Percentiles rank a stretch among this genome's conserved stretches.
phyloP scores from a whole-genome alignment of 805 yeast species.

The Teunomyces panamensis region DNA sequence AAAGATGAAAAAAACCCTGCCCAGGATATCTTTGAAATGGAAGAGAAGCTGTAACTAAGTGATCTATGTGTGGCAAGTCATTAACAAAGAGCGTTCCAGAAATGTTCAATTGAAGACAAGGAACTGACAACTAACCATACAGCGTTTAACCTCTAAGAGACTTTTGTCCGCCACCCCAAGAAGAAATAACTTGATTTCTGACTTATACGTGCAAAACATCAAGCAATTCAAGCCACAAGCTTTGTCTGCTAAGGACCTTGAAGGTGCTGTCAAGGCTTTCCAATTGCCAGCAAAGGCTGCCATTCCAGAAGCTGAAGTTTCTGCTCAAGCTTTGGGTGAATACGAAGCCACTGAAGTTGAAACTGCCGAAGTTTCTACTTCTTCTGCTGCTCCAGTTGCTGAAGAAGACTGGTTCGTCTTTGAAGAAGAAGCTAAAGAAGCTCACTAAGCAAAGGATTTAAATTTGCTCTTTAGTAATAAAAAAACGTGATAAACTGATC shows the following conservation, averaged over 20 bases:
- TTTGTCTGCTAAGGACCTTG: slow-evolving; percentile 69
- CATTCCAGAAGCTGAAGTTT: slow-evolving; percentile 67
- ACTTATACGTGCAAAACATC: slow-evolving; percentile 82
- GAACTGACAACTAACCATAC: slow-evolving; percentile 9
- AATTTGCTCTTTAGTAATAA: slow-evolving; percentile 1
- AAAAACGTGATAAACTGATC: background rate
- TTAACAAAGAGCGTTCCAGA: background rate
- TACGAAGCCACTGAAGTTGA: slow-evolving; percentile 76
- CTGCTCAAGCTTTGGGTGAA: slow-evolving; percentile 62
- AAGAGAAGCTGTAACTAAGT: too few relatives aligned
- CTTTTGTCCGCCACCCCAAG: slow-evolving; percentile 41
- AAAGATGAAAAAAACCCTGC: background rate
- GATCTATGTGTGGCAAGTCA: too few relatives aligned
- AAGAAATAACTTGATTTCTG: slow-evolving; percentile 66
- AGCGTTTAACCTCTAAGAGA: slow-evolving; percentile 40
- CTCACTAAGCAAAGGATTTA: slow-evolving; percentile 34
- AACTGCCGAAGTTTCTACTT: slow-evolving; percentile 39
- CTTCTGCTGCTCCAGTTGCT: slow-evolving; percentile 40
- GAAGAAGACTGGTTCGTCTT: slow-evolving; percentile 81
- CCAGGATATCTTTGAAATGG: too few relatives aligned
- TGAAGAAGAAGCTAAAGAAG: slow-evolving; percentile 62
- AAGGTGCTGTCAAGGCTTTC: slow-evolving; percentile 80
- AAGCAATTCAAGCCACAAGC: slow-evolving; percentile 86
- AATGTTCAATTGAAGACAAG: background rate
- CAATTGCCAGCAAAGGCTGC: slow-evolving; percentile 74